Conservation (phyloP, 495 filamentous ascomycete genomes). For the Podospora australis region DNA sequence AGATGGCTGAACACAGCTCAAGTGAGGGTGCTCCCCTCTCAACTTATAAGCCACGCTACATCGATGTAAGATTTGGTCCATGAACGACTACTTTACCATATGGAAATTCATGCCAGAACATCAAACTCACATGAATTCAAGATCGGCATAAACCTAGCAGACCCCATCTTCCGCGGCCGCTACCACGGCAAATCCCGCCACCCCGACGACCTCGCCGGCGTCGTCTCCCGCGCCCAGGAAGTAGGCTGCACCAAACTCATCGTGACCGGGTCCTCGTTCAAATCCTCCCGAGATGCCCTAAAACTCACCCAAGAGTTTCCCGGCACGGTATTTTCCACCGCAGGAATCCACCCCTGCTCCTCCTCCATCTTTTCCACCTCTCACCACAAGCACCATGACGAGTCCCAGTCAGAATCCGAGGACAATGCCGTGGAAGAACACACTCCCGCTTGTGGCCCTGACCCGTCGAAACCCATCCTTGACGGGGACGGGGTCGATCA, state of each 20-base stretch:
- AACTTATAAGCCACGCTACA: constrained; percentile 46
- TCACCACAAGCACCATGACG: constrained; percentile 47
- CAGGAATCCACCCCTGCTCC: constrained; percentile 89
- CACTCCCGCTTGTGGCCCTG: constrained; percentile 39
- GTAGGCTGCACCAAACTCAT: constrained; percentile 84
- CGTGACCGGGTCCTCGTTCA: constrained; percentile 85
- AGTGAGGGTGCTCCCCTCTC: constrained; percentile 4
- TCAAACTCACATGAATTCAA: constrained; percentile 13
- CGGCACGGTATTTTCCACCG: constrained; percentile 75
- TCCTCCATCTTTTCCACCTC: constrained; percentile 58
- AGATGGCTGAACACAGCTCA: constrained; percentile 16
- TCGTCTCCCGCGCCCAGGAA: constrained; percentile 66
- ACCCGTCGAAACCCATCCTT: constrained; percentile 31
- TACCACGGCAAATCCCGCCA: constrained; percentile 81
- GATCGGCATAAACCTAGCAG: constrained; percentile 92
- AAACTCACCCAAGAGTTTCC: constrained; percentile 66
- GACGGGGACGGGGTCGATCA: constrained; percentile 36
- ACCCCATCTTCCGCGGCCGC: constrained; percentile 74
- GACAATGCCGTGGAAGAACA: constrained; percentile 28
- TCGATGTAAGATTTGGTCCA: constrained; percentile 45
- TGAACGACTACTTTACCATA: constrained; percentile 2
- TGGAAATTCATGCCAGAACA: too few species aligned
- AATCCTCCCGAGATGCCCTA: constrained; percentile 68
- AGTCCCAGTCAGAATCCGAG: constrained; percentile 23
- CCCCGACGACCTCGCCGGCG: constrained; percentile 67